A percentile compares a stretch with the other conserved stretches of the same genome.
phyloP scores from a whole-genome alignment of 2,329 filamentous ascomycete species.

The Cordyceps tenuipes region DNA sequence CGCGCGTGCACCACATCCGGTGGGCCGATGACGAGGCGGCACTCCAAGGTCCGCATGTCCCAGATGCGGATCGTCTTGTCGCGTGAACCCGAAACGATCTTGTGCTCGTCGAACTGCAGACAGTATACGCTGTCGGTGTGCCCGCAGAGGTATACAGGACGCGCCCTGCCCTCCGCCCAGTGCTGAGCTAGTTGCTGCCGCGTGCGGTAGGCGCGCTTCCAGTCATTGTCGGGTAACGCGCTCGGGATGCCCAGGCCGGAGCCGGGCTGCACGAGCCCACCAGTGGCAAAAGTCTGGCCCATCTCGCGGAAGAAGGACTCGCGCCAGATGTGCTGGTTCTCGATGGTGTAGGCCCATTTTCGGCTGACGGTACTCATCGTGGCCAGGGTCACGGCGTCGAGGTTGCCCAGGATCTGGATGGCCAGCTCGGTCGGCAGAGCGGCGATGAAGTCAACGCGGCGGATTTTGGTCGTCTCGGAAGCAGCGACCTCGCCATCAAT shows the following conservation, averaged over 20 bases:
- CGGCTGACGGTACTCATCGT: conserved; percentile 42
- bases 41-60: conserved; percentile 85
- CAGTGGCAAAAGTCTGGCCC: conserved; percentile 51
- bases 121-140: conserved; percentile 97
- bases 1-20: conserved; percentile 51
- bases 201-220: conserved; percentile 76
- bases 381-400: conserved; percentile 45
- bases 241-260: conserved; percentile 49
- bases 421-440: conserved; percentile 49
- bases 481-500: conserved; percentile 23
- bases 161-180: conserved; percentile 73
- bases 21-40: conserved; percentile 78
- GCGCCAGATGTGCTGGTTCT: conserved; percentile 54
- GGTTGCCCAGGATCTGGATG: conserved; percentile 47
- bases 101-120: conserved; percentile 94
- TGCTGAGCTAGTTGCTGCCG: conserved; percentile 66
- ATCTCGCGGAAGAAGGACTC: conserved; percentile 56
- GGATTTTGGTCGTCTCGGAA: conserved; percentile 35
- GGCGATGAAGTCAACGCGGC: conserved; percentile 49
- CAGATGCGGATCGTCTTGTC: conserved; percentile 94
- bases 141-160: conserved; percentile 81
- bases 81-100: conserved; percentile 93
- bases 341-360: conserved; percentile 38
- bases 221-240: conserved; percentile 58
- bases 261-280: conserved; percentile 42